These are phyloP conservation scores for Fraxinus albicans DNA, from an alignment of 305 asterid species.

Conservation along the genomic window DNA sequence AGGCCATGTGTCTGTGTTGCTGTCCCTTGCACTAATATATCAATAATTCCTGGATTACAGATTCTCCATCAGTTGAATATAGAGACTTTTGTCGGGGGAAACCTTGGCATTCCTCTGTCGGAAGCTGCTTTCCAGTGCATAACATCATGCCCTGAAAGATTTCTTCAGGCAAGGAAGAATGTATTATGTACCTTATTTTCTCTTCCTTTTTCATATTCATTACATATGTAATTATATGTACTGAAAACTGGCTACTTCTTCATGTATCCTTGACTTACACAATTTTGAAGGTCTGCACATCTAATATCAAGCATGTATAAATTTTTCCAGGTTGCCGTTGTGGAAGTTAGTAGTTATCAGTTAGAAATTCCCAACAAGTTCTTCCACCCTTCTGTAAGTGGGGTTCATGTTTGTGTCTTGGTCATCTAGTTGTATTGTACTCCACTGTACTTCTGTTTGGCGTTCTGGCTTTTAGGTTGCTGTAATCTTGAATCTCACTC, in stretches of 20 bases:
- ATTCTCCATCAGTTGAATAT: slow-evolving; percentile 32
- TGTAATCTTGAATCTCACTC: slow-evolving; percentile 41
- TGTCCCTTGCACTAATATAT: neutral
- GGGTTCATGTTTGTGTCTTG: neutral
- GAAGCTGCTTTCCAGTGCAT: slow-evolving; percentile 38
- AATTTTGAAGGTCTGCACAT: neutral
- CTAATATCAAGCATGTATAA: neutral
- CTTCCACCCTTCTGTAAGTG: slow-evolving; percentile 37
- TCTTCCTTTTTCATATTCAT: neutral
- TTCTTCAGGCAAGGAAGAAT: slow-evolving; percentile 31
- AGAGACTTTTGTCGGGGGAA: slow-evolving; percentile 36
- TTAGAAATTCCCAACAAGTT: slow-evolving; percentile 39
- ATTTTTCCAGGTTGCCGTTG: slow-evolving; percentile 36
- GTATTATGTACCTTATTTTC: neutral
- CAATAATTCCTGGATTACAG: slow-evolving; percentile 17
- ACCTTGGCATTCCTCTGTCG: slow-evolving; percentile 47
- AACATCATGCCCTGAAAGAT: slow-evolving; percentile 23
- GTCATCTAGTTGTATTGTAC: neutral
- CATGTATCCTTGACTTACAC: neutral
- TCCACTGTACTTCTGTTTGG: neutral
- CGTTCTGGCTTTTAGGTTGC: slow-evolving; percentile 28
- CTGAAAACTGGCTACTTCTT: neutral
- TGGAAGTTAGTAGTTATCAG: slow-evolving; percentile 52
- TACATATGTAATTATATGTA: neutral
- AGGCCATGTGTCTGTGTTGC: neutral